phyloP scores from a whole-genome alignment of 2,329 filamentous ascomycete species.

The Phialophora macrospora region DNA sequence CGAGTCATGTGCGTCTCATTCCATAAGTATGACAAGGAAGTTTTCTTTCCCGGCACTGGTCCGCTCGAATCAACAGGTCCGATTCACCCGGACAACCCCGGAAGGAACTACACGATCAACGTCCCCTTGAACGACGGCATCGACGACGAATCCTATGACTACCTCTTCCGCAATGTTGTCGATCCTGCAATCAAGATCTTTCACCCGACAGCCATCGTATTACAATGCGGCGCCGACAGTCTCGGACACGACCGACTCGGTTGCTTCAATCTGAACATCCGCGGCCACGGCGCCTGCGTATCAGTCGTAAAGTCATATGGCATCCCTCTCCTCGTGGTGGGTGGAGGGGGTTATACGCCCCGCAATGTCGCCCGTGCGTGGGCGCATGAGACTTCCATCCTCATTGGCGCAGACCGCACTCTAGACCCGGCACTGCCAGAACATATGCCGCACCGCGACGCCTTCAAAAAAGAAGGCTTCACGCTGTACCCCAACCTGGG shows the following conservation, averaged over 20 bases:
- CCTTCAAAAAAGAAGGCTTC: slow-evolving; percentile 80
- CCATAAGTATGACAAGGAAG: slow-evolving; percentile 87
- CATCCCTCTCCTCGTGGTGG: slow-evolving; percentile 85
- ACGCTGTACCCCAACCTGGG: slow-evolving; percentile 86
- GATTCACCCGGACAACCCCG: slow-evolving; percentile 79
- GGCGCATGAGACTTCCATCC: slow-evolving; percentile 94
- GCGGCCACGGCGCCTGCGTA: slow-evolving; percentile 90
- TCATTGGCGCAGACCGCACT: slow-evolving; percentile 72
- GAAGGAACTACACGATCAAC: slow-evolving; percentile 87
- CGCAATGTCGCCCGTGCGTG: slow-evolving; percentile 95
- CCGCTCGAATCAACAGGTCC: slow-evolving; percentile 83
- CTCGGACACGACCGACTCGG: slow-evolving; percentile 91
- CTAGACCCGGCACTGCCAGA: slow-evolving; percentile 75
- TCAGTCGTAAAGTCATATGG: slow-evolving; percentile 81
- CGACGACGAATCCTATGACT: slow-evolving; percentile 84
- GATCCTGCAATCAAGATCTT: slow-evolving; percentile 79
- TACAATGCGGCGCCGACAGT: slow-evolving; percentile 95
- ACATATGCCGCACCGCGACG: slow-evolving; percentile 82
- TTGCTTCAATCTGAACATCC: slow-evolving; percentile 94
- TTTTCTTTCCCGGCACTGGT: slow-evolving; percentile 92
- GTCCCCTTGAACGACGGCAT: slow-evolving; percentile 90
- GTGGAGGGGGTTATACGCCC: slow-evolving; percentile 94
- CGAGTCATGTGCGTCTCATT: slow-evolving; percentile 92
- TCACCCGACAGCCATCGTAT: slow-evolving; percentile 85
- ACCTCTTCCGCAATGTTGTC: slow-evolving; percentile 82